These are phyloP conservation scores for Lathyrus sativus DNA, from an alignment of 306 rosid species.

Conservation along the genomic window DNA sequence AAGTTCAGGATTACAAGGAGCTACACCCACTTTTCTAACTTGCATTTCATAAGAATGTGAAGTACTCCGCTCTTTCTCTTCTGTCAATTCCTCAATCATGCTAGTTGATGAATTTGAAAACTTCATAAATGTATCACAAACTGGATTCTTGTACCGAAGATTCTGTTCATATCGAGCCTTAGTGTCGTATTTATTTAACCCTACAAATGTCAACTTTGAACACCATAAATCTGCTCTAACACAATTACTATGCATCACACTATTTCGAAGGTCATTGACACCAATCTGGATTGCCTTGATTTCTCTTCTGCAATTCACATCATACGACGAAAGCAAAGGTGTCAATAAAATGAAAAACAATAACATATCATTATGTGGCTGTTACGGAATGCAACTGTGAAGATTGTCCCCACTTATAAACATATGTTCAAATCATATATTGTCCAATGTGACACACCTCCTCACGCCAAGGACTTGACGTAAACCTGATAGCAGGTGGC, in stretches of 20 bases:
- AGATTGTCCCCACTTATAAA: too few species aligned
- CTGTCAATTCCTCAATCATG: conserved; percentile 44
- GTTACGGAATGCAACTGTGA: too few species aligned
- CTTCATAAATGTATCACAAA: conserved; percentile 37
- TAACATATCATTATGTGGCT: conserved; percentile 3
- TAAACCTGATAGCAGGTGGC: too few species aligned
- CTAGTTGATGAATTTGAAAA: conserved; percentile 41
- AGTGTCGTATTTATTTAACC: conserved; percentile 33
- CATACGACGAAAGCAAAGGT: conserved; percentile 35
- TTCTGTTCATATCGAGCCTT: not conserved
- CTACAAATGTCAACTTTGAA: conserved; percentile 41
- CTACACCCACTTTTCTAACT: conserved; percentile 19
- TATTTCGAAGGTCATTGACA: conserved; percentile 36
- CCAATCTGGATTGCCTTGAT: conserved; percentile 39
- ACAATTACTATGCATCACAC: conserved; percentile 35
- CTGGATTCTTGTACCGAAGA: conserved; percentile 25
- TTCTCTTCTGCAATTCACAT: conserved; percentile 54
- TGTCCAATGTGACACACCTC: too few species aligned
- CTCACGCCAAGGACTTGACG: too few species aligned
- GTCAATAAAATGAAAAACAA: conserved; percentile 31
- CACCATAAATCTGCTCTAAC: conserved; percentile 46
- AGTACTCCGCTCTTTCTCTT: conserved; percentile 41
- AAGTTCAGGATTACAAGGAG: conserved; percentile 27
- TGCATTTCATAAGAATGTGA: conserved; percentile 37
- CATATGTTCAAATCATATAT: too few species aligned